phyloP scores from a whole-genome alignment of 2,329 filamentous ascomycete species.

The Diaporthe helianthi region DNA sequence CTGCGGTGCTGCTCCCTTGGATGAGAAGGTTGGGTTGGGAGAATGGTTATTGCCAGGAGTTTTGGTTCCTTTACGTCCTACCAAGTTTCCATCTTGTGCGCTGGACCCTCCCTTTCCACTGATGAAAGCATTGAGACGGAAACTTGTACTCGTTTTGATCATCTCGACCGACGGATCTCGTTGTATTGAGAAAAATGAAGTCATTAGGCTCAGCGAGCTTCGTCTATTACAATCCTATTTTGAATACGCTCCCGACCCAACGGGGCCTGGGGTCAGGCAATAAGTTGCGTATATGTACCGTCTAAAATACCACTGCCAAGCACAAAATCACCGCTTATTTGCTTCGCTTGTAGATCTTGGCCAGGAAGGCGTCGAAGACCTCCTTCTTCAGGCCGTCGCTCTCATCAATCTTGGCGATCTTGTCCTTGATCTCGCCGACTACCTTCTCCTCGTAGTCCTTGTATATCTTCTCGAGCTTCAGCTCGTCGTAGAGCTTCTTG shows the following conservation, averaged over 20 bases:
- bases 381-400: conserved; percentile 86
- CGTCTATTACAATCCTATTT: conserved; percentile 20
- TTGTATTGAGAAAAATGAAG: conserved; percentile 11
- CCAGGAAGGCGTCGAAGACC: conserved; percentile 87
- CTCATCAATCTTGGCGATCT: conserved; percentile 85
- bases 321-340: conserved; percentile 65
- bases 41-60: conserved; percentile 11
- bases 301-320: background rate
- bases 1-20: background rate
- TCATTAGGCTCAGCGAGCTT: conserved; percentile 24
- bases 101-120: conserved; percentile 20
- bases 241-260: background rate
- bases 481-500: conserved; percentile 87
- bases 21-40: background rate
- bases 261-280: background rate
- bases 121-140: conserved; percentile 17
- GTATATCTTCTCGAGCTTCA: conserved; percentile 84
- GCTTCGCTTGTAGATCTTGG: conserved; percentile 98
- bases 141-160: background rate
- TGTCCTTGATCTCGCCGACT: conserved; percentile 76
- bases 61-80: background rate
- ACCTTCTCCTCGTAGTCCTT: conserved; percentile 88
- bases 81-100: conserved; percentile 11
- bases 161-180: background rate
- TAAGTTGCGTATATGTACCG: conserved; percentile 24